Evolutionary conservation across 805 yeast genomes (phyloP), one percentile per base, ranked within the genome.

Genomic region (Metschnikowia kofuensis): DNA sequence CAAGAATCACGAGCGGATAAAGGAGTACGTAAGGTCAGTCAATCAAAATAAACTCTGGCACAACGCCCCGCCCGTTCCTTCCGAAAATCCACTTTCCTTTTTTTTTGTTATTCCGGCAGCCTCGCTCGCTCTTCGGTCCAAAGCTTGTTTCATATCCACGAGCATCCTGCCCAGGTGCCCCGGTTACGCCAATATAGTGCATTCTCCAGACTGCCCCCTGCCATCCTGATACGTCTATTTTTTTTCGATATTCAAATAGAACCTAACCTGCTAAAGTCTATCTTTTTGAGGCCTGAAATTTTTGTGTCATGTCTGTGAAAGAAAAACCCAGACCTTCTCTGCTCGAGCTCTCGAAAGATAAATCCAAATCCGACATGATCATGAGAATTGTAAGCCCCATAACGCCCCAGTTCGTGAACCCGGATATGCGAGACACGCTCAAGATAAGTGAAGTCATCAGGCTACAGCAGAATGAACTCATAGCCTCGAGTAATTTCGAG

Each of bases 391-490:
- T 54, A 27, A 48, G 53, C 16, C 58, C 58, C 35, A 47, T 53
- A 27, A 46, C 51, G 38, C 53, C 57, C 27, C 57, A 44, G 31
- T 48, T 45, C 35, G 51, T 53, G 40, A 42, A 36, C 30, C 52
- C 34, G 39, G 58, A 55, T 28, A 47, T 55, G 58, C 47, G 53
- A 15, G 47, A 53, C 35, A 55, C 58, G 14, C 42, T 55, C 30
- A 52, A 49, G 15, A 38, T 55, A 43, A 55, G 58, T 38, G 53
- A 57, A 35, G 44, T 37, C 29, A 55, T 57, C 27, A 45, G 59
- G 26, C 51, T 42, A 49, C 56, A 53, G 44, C 60, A 57, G 44
- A 53, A 45, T 41, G 41, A 44, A 30, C 51, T 57, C 26, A 57
- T 57, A 29, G 50, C 55, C 6, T 26, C 48, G 4, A 49, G 55